phyloP scores from a whole-genome alignment of 164 flowering plant genomes.

The Macadamia integrifolia region DNA sequence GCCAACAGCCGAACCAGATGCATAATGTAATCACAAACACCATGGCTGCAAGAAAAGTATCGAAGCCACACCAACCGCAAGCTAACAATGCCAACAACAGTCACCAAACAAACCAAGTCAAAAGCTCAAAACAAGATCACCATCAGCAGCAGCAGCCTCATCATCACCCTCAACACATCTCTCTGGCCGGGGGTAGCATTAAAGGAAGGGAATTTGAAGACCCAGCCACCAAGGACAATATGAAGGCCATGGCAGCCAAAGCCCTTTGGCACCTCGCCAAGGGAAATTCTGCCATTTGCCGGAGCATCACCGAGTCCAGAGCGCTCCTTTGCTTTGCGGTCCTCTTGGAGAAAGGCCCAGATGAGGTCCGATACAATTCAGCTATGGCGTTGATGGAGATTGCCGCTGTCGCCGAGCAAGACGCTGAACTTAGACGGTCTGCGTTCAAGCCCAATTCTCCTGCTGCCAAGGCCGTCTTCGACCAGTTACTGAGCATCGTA shows the following conservation, averaged over 20 bases:
- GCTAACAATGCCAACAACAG: not conserved
- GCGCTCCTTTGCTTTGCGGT: conserved; percentile 77
- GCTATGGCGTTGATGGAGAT: conserved; percentile 85
- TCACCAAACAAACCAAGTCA: conserved; percentile 5
- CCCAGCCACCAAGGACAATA: conserved; percentile 51
- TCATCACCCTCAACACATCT: conserved; percentile 7
- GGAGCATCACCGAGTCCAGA: conserved; percentile 70
- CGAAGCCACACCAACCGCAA: conserved; percentile 8
- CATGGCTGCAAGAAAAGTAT: conserved; percentile 26
- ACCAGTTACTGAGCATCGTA: conserved; percentile 54
- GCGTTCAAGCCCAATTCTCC: conserved; percentile 90
- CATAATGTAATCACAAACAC: conserved; percentile 46
- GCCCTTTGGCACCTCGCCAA: conserved; percentile 61
- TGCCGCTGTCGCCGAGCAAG: conserved; percentile 57
- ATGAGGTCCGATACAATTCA: conserved; percentile 56
- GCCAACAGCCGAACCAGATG: conserved; percentile 35
- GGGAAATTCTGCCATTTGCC: conserved; percentile 50
- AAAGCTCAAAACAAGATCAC: conserved; percentile 5
- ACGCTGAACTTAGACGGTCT: conserved; percentile 53
- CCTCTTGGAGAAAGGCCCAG: conserved; percentile 62
- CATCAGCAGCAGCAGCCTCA: conserved; percentile 6
- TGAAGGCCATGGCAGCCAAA: conserved; percentile 84
- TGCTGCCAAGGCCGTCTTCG: conserved; percentile 74
- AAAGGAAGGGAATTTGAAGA: conserved; percentile 71
- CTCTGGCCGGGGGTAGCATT: conserved; percentile 45